A percentile compares a stretch with the other conserved stretches of the same genome.
Conservation (phyloP, 352 stramenopile species). For the Globisporangium barbulae region DNA sequence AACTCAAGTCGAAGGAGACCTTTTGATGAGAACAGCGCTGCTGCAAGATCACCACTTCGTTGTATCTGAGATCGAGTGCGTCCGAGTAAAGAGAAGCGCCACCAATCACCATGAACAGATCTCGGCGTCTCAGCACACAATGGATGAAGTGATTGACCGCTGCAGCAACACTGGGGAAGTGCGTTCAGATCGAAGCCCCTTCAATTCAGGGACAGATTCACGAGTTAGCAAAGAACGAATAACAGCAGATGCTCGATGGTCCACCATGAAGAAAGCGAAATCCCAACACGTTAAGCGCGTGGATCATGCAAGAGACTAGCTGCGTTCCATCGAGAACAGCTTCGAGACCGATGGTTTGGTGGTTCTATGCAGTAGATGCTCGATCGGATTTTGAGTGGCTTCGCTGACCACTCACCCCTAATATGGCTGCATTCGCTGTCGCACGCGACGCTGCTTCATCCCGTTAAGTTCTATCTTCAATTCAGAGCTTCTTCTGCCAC, state of each 20-base stretch:
- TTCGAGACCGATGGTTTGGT: constrained; percentile 35
- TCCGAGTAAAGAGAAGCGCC: neutral
- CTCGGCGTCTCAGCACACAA: neutral
- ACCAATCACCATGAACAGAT: neutral
- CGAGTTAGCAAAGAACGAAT: constrained; percentile 9
- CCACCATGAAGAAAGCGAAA: constrained; percentile 22
- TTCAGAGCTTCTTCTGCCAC: neutral
- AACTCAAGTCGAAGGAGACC: constrained; percentile 6
- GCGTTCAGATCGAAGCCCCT: neutral
- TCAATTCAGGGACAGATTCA: neutral
- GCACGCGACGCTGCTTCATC: neutral
- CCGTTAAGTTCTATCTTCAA: constrained; percentile 3
- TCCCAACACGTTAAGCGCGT: constrained; percentile 11
- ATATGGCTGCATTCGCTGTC: neutral
- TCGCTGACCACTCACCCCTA: neutral
- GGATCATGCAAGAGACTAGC: constrained; percentile 20
- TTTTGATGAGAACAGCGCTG: constrained; percentile 3
- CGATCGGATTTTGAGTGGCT: constrained; percentile 16
- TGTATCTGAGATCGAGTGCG: neutral
- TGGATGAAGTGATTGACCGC: constrained; percentile 2
- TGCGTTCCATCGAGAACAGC: constrained; percentile 26
- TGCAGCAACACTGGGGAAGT: neutral
- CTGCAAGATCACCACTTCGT: constrained; percentile 6
- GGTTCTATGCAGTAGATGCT: constrained; percentile 39
- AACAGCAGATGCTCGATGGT: constrained; percentile 12